Evolutionary conservation across 345 rosid species (phyloP), one percentile per base, ranked within the genome.

Genomic region (Linum tenue): DNA sequence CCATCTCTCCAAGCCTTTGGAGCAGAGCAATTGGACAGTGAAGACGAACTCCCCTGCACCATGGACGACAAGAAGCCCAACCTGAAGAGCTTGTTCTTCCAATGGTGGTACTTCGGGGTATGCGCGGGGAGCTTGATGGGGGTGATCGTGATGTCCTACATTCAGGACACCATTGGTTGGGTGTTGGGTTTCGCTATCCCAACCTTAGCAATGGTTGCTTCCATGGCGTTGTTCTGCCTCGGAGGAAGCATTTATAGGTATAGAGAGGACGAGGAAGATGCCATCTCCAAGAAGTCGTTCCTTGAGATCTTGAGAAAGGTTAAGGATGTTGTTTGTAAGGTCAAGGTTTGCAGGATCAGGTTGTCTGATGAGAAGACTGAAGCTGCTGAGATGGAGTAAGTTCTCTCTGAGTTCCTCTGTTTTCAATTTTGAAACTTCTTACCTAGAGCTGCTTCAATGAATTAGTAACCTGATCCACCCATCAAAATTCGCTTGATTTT

Each of bases 1-100:
- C 97, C 97, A 38, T 90, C 99, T 42, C 68, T 94, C 39, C 99
- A 94, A 75, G 97, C 97, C 62, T 90, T 94, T 55, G 99, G 86
- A 11, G 89, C 99, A 2, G 97, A 90, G 82, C 96, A 94, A 67
- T 83, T 87, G 3, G 84, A 79, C 50, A 66, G 71, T 9, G 77
- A 75, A 5, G 84, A 84, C 59, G 83, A 81, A 22, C 31, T 81
- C 56, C 88, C 89, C 38, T 50, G 67, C 16, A 67, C 72, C 35
- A 77, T 77, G 67, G 76, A 73, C 40, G 83, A 84, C 39, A 40
- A 59, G 66, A 78, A 76, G 55, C 69, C 89, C 0, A 77, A 72
- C 67, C 77, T 69, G 67, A 92, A 84, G 79, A 77, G 77, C 37
- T 39, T 57, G 57, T 90, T 90, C 69, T 94, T 94, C 71, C 97